Conservation (phyloP, 768 basidiomycete genomes). For the Pisolithus orientalis region DNA sequence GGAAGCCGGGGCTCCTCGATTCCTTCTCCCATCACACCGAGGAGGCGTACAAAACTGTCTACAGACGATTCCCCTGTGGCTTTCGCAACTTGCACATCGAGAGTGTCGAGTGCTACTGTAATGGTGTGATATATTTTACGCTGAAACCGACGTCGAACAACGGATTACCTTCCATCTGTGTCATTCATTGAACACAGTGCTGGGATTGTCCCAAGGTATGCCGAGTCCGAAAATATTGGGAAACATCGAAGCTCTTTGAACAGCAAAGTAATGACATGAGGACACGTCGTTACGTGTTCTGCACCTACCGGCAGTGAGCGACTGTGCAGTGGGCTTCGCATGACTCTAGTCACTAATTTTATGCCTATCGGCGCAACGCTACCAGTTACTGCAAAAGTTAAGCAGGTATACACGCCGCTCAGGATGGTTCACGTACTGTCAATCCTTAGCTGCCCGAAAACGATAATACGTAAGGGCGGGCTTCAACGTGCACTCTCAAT, state of each 20-base stretch:
- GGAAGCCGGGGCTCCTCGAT: slow-evolving; percentile 24
- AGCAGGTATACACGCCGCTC: too few species aligned
- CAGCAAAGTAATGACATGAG: too few species aligned
- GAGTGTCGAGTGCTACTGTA: slow-evolving; percentile 23
- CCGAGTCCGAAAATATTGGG: slow-evolving; percentile 19
- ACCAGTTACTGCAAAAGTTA: too few species aligned
- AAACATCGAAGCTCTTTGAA: too few species aligned
- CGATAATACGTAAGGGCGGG: too few species aligned
- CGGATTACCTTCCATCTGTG: slow-evolving; percentile 2
- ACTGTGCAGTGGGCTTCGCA: neutral
- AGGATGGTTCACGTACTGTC: neutral
- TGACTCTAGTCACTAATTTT: too few species aligned
- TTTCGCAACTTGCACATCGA: slow-evolving; percentile 36
- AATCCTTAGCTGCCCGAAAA: neutral
- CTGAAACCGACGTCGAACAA: neutral
- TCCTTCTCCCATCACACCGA: slow-evolving; percentile 38
- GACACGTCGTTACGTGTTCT: too few species aligned
- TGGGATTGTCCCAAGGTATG: slow-evolving; percentile 40
- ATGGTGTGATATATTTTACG: neutral
- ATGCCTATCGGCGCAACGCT: too few species aligned
- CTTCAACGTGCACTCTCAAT: too few species aligned
- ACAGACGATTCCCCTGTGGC: slow-evolving; percentile 35
- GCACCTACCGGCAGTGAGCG: neutral
- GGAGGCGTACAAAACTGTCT: slow-evolving; percentile 38
- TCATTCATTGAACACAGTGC: slow-evolving; percentile 39